Conservation (phyloP, 179 eudicot genomes). For the Silene noctiflora region DNA sequence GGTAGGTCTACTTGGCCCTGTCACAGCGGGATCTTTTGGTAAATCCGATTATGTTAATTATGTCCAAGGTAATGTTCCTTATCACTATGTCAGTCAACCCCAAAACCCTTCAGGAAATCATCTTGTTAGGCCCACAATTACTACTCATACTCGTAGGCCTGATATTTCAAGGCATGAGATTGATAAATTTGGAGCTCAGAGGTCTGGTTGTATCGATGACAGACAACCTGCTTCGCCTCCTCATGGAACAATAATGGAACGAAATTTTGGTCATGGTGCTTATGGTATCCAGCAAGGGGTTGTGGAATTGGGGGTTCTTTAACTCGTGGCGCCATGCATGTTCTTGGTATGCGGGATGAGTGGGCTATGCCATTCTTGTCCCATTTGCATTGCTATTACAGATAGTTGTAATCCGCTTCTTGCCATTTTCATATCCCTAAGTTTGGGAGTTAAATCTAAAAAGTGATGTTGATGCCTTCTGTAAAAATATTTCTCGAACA, state of each 20-base stretch:
- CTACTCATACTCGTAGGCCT: constrained; percentile 29
- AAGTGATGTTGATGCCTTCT: constrained; percentile 5
- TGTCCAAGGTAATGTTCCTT: constrained; percentile 35
- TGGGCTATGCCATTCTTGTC: constrained; percentile 32
- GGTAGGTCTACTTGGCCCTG: constrained; percentile 35
- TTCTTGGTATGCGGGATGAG: constrained; percentile 47
- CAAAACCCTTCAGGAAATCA: constrained; percentile 35
- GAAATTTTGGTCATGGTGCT: constrained; percentile 36
- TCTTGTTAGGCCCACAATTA: constrained; percentile 30
- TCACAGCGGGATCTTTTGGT: constrained; percentile 35
- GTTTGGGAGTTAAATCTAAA: not conserved
- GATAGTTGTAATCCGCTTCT: not conserved
- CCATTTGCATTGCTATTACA: not conserved
- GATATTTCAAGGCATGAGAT: constrained; percentile 37
- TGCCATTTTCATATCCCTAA: not conserved
- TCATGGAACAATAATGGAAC: constrained; percentile 40
- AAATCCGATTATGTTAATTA: constrained; percentile 42
- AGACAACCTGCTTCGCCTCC: constrained; percentile 40
- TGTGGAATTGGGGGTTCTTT: constrained; percentile 33
- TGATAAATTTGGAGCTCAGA: constrained; percentile 38
- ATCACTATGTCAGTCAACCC: constrained; percentile 30
- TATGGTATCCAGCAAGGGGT: constrained; percentile 36
- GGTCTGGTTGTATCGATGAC: constrained; percentile 44
- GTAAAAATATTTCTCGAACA: not conserved
- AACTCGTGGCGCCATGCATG: constrained; percentile 33